A percentile compares a stretch with the other conserved stretches of the same genome.
phyloP scores from a whole-genome alignment of 306 rosid species.

The Malus sieversii region DNA sequence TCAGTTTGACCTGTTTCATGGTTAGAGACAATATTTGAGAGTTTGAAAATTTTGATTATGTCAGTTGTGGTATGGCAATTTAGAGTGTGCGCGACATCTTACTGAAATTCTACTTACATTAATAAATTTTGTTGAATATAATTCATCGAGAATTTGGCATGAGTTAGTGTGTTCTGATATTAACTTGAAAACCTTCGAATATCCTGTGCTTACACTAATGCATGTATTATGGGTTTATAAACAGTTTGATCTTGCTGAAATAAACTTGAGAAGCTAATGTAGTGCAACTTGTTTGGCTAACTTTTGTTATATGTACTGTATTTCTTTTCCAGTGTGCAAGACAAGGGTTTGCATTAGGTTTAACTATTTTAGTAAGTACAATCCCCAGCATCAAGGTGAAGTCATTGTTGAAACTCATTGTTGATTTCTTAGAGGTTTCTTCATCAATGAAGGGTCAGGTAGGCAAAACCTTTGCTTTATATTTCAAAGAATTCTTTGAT shows the following conservation, averaged over 20 bases:
- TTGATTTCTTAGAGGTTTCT: constrained; percentile 69
- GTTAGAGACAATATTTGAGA: not conserved
- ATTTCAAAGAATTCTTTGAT: constrained; percentile 1
- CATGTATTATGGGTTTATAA: not conserved
- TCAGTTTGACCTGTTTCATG: too few relatives aligned
- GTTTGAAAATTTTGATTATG: not conserved
- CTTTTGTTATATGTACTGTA: not conserved
- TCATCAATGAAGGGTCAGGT: constrained; percentile 99
- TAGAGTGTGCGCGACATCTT: not conserved
- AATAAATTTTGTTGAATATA: not conserved
- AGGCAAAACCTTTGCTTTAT: constrained; percentile 4
- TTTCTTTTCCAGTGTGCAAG: constrained; percentile 81
- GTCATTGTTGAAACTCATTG: constrained; percentile 69
- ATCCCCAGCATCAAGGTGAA: constrained; percentile 49
- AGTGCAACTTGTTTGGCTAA: not conserved
- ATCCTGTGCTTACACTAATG: not conserved
- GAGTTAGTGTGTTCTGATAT: not conserved
- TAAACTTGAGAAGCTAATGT: not conserved
- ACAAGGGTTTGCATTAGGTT: constrained; percentile 86
- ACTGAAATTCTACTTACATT: not conserved
- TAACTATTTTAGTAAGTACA: constrained; percentile 42
- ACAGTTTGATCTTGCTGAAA: not conserved
- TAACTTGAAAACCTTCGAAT: not conserved
- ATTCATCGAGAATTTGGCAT: not conserved
- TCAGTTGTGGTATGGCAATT: not conserved